These are phyloP conservation scores for Beta vulgaris DNA, from an alignment of 148 eudicot genomes.

Conservation along the genomic window DNA sequence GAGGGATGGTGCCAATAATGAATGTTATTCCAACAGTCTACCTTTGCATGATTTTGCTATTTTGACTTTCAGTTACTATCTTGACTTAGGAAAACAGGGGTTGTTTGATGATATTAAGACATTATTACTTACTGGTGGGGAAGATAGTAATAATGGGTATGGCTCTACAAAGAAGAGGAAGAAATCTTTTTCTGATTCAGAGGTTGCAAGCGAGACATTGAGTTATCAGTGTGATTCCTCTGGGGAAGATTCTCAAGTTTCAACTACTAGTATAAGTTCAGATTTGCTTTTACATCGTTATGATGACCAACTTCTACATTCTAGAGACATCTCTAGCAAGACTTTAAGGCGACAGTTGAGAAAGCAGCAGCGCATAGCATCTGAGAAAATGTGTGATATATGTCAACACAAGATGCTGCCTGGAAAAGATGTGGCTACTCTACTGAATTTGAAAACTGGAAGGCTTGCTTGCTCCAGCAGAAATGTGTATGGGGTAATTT, in stretches of 20 bases:
- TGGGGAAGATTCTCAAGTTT: slow-evolving; percentile 63
- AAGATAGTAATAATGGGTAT: slow-evolving; percentile 35
- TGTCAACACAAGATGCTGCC: slow-evolving; percentile 91
- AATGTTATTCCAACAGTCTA: too few species aligned
- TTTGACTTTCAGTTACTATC: slow-evolving; percentile 63
- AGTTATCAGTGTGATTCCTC: slow-evolving; percentile 55
- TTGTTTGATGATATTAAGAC: slow-evolving; percentile 50
- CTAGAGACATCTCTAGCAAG: slow-evolving; percentile 53
- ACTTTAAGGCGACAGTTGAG: slow-evolving; percentile 60
- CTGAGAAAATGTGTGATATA: slow-evolving; percentile 80
- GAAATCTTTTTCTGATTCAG: slow-evolving; percentile 68
- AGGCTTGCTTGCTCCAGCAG: slow-evolving; percentile 81
- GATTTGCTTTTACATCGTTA: slow-evolving; percentile 40
- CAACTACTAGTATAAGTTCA: slow-evolving; percentile 36
- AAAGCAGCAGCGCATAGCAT: slow-evolving; percentile 51
- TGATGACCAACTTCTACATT: slow-evolving; percentile 62
- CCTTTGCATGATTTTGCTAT: slow-evolving; percentile 68
- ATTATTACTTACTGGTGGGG: slow-evolving; percentile 45
- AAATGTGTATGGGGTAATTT: slow-evolving; percentile 72
- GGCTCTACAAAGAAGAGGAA: slow-evolving; percentile 44
- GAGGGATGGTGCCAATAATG: slow-evolving; percentile 21
- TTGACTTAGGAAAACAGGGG: slow-evolving; percentile 66
- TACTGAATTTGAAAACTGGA: slow-evolving; percentile 76
- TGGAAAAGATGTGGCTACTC: slow-evolving; percentile 87
- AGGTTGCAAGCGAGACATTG: slow-evolving; percentile 44